These are phyloP conservation scores for Rhizophagus clarus DNA, from an alignment of 192 early-diverging fungal genomes.

Conservation along the genomic window DNA sequence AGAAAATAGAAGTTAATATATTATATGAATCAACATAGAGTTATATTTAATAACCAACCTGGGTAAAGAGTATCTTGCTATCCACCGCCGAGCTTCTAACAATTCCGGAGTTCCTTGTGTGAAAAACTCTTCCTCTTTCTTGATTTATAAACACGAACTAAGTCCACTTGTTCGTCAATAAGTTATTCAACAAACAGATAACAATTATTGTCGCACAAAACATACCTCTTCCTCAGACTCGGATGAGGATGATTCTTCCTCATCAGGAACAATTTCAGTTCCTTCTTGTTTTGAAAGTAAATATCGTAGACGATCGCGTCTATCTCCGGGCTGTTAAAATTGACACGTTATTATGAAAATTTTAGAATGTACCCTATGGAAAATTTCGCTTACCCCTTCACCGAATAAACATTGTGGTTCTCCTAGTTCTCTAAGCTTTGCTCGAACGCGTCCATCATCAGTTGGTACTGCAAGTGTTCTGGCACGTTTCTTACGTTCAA, in stretches of 20 bases:
- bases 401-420: constrained; percentile 93
- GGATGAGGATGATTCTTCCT: constrained; percentile 52
- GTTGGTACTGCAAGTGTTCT: constrained; percentile 88
- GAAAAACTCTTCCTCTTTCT: constrained; percentile 73
- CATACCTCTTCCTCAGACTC: constrained; percentile 62
- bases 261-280: constrained; percentile 44
- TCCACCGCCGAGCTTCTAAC: constrained; percentile 65
- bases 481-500: constrained; percentile 76
- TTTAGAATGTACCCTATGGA: not conserved
- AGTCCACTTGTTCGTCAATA: constrained; percentile 27
- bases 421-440: constrained; percentile 70
- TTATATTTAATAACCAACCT: constrained; percentile 39
- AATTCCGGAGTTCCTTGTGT: constrained; percentile 77
- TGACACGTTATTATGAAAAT: not conserved
- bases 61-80: constrained; percentile 74
- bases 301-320: constrained; percentile 32
- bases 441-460: constrained; percentile 78
- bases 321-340: constrained; percentile 27
- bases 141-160: constrained; percentile 38
- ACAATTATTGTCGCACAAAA: not conserved
- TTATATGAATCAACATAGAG: not conserved
- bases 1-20: not conserved
- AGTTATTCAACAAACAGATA: not conserved
- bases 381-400: constrained; percentile 72
- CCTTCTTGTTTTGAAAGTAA: constrained; percentile 58